Evolutionary conservation across 306 rosid species (phyloP), one percentile per base, ranked within the genome.

Genomic region (Cicer chorassanicum): DNA sequence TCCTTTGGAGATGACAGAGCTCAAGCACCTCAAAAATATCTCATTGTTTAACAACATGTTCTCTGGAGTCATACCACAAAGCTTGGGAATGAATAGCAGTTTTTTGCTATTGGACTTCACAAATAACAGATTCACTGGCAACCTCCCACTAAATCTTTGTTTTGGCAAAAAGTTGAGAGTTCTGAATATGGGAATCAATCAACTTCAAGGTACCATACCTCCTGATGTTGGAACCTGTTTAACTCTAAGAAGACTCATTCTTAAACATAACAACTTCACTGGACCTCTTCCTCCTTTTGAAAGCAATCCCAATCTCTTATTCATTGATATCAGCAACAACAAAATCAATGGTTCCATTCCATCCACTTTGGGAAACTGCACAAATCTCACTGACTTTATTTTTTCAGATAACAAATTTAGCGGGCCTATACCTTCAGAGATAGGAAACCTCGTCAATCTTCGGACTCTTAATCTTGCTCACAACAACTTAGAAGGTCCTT

Each of bases 141-240:
- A 45, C 83, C 78, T 93, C 61, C 97, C 98, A 7, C 89, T 91
- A 34, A 80, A 87, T 86, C 84, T 93, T 74, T 93, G 98, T 85
- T 78, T 38, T 73, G 88, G 97, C 16, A 89, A 86, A 75, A 29
- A 73, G 63, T 75, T 93, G 36, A 70, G 19, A 3, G 34, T 78
- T 54, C 62, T 91, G 70, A 81, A 21, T 65, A 10, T 91, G 87
- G 97, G 90, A 16, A 11, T 60, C 19, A 93, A 93, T 82, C 96
- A 68, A 51, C 63, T 93, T 63, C 81, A 86, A 72, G 94, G 96
- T 2, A 82, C 79, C 82, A 78, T 91, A 73, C 91, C 97, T 73
- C 78, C 82, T 41, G 82, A 74, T 66, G 70, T 93, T 2, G 97
- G 97, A 75, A 84, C 83, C 7, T 93, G 98, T 79, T 53, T 85